Base-by-base conservation (phyloP, 257 asterid species). In the Agastache rugosa region DNA sequence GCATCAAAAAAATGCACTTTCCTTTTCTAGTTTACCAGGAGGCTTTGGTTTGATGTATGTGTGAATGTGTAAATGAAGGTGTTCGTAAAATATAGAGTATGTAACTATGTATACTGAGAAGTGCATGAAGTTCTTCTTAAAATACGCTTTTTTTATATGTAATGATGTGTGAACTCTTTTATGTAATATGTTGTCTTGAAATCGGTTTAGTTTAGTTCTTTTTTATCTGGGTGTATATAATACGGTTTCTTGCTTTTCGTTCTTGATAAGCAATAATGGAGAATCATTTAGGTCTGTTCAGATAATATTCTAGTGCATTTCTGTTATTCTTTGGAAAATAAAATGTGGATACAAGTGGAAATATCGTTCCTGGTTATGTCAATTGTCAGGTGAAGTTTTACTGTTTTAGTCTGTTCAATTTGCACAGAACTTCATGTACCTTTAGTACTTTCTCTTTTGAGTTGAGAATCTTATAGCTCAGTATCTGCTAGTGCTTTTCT, bases 21-120 rank as follows among this genome's bases (percentile, higher is more conserved):
- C n/a, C 3, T 39, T 53, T 16, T 60, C 50, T 25, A 73, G 72
- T 27, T 63, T 29, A 22, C 23, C 19, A 71, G 58, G 75, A 68
- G 58, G 58, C 37, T 19, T 54, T 48, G 35, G 3, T 64, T 54
- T 74, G 53, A 23, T 79, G 34, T 63, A 34, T 37, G 5, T 31
- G 54, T 66, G 44, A 31, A 55, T 34, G 20, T 35, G 6, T 67
- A 37, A 42, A 59, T 51, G 12, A 62, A 73, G 66, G 23, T 50
- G 68, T 65, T 34, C n/a, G 20, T 6, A 2, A 31, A 64, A 19
- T 68, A 58, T 55, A 59, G 67, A 48, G n/a, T 23, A 25, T 35
- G 9, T 31, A 70, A 55, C 27, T 8, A 56, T 39, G 14, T 56
- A 45, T 63, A 27, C 11, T 69, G 61, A 56, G 69, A 65, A 66